Conservation (phyloP, 176 grass and related monocot genomes). For the Cenchrus purpureus region DNA sequence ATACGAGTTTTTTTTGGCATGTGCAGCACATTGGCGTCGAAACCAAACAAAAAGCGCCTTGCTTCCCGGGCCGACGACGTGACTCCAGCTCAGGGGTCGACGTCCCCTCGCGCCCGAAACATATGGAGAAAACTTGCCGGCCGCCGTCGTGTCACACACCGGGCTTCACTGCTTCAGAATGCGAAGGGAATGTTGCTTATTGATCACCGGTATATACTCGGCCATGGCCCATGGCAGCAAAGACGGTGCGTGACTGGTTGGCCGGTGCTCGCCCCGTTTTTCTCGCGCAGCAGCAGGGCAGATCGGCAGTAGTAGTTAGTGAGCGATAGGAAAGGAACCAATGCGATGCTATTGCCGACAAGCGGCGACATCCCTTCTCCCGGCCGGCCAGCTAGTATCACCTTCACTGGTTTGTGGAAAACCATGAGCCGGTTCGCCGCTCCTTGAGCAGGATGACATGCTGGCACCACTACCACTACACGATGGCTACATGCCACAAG, state of each 20-base stretch:
- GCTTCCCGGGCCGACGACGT: not conserved
- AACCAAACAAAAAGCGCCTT: not conserved
- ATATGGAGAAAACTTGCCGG: not conserved
- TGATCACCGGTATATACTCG: not conserved
- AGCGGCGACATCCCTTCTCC: not conserved
- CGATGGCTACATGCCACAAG: not conserved
- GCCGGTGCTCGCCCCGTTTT: not conserved
- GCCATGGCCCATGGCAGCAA: not conserved
- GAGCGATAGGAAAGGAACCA: not conserved
- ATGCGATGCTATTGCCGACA: not conserved
- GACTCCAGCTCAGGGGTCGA: not conserved
- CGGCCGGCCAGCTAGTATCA: not conserved
- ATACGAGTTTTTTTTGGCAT: slow-evolving; percentile 19
- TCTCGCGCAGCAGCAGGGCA: not conserved
- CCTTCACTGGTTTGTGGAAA: not conserved
- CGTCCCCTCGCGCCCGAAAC: not conserved
- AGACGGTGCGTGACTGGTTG: too few relatives aligned
- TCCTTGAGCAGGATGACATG: not conserved
- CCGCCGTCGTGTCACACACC: not conserved
- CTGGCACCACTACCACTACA: not conserved
- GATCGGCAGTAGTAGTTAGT: not conserved
- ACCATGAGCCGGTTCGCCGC: not conserved
- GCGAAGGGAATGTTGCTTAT: not conserved
- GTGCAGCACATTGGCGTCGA: slow-evolving; percentile 42
- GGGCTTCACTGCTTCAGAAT: not conserved